Conservation (phyloP, 495 filamentous ascomycete genomes). For the Penicillium chermesinum region DNA sequence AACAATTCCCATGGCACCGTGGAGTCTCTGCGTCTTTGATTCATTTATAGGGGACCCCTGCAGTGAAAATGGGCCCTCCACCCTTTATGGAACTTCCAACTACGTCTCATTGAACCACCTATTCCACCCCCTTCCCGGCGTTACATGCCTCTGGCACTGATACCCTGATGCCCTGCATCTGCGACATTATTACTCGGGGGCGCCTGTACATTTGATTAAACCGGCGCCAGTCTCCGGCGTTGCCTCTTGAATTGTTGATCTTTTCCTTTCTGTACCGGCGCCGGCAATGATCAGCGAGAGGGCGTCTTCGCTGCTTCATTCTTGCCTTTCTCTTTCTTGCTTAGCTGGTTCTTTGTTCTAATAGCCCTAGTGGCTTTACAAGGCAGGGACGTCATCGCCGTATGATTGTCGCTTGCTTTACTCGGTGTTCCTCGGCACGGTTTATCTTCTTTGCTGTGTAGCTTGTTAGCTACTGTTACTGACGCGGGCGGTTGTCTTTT, state of each 20-base stretch:
- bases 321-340: background rate
- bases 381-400: background rate
- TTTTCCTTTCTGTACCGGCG: no score
- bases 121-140: background rate
- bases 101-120: background rate
- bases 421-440: background rate
- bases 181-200: background rate
- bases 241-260: no score
- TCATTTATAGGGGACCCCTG: constrained; percentile 8
- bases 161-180: background rate
- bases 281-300: no score
- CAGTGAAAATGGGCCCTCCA: background rate
- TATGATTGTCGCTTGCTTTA: background rate
- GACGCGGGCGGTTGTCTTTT: background rate
- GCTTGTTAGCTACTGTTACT: no score
- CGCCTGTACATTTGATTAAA: background rate
- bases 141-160: background rate
- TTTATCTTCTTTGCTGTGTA: background rate
- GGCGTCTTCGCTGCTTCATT: background rate
- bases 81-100: background rate
- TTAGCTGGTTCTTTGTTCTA: background rate
- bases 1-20: background rate
- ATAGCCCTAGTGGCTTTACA: background rate
- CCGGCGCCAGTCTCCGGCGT: no score
- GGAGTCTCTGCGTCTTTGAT: background rate